Evolutionary conservation across 352 stramenopile genomes (phyloP), one percentile per base, ranked within the genome.

Genomic region (Pythium angustatum): DNA sequence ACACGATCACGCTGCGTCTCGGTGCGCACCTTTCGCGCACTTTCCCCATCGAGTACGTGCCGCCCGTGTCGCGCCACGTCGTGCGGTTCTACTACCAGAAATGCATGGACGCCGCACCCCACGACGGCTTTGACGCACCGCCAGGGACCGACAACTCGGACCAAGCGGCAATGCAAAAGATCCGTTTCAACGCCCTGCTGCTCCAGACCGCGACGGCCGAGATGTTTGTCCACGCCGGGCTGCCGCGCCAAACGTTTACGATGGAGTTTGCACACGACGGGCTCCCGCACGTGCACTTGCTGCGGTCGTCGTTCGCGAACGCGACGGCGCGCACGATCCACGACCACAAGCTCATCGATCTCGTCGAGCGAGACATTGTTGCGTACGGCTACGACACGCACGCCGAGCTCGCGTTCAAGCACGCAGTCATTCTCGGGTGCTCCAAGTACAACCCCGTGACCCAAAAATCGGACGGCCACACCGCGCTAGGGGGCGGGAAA

Each of bases 71-170:
- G 19, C 62, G 58, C 11, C 78, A 75, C 36, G 53, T 82, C 14
- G 77, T 91, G 24, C 78, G 76, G 30, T 91, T 91, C 44, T 81
- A 91, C 71, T 91, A 88, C 56, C 81, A 90, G 64, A 82, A 77
- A 54, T 78, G 79, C 54, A 64, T 28, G 3, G 81, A 90, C 50
- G 69, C 24, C 45, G 64, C 21, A 12, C 48, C 45, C 14, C 21
- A 56, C 55, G 67, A 85, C 22, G 78, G 81, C 15, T 90, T 91
- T 57, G 81, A 91, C 30, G 78, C 81, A 3, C 79, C 81, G 0
- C 67, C 54, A 0, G 74, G 75, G 4, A 68, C 78, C 22, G 78
- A 88, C 69, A 83, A 81, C 58, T 87, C 78, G 21, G 76, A 87
- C 65, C 58, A 74, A 22, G 69, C 71, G 3, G 81, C 79, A 4